Evolutionary conservation across 305 asterid genomes (phyloP), one percentile per base, ranked within the genome.

Genomic region (Fraxinus baroniana): DNA sequence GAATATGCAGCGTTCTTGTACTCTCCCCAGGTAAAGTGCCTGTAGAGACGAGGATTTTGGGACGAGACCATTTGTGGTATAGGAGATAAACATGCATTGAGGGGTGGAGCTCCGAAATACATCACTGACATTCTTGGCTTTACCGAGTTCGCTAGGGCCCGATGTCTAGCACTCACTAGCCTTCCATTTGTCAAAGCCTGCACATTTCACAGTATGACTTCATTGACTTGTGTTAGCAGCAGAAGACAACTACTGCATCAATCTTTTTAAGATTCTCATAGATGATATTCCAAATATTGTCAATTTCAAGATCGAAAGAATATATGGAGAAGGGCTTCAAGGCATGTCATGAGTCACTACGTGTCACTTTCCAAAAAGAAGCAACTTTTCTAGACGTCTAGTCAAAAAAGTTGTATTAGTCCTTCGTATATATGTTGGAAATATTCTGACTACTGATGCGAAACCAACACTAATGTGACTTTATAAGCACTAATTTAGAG

Each of bases 71-170:
- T 2, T 20, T 86, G 80, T 0, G 90, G 87, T 37, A 87, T 76
- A 0, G 97, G 92, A 13, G 86, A 79, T 7, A 91, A 79, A 80
- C 85, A 73, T 0, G 93, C 88, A 33, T 74, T 52, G 22, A 87
- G 83, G 0, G 95, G 57, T 1, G 97, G 97, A 2, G 95, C 97
- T 5, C 92, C 97, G 26, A 92, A 93, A 37, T 85, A 93, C 86
- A 92, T 89, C 44, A 90, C 89, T 1, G 97, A 92, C 88, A 87
- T 87, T 72, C 97, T 87, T 0, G 91, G 22, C 41, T 84, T 89
- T 0, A 12, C 20, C 10, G 87, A 74, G 71, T 89, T 85, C 0
- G 89, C 88, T 44, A 91, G 3, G 0, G 76, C 97, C 73, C 97
- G 85, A 6, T 93, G 97, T 35, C 95, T 88, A 44, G 87, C 95